phyloP scores from a whole-genome alignment of 257 asterid species.

The Mitragyna speciosa region DNA sequence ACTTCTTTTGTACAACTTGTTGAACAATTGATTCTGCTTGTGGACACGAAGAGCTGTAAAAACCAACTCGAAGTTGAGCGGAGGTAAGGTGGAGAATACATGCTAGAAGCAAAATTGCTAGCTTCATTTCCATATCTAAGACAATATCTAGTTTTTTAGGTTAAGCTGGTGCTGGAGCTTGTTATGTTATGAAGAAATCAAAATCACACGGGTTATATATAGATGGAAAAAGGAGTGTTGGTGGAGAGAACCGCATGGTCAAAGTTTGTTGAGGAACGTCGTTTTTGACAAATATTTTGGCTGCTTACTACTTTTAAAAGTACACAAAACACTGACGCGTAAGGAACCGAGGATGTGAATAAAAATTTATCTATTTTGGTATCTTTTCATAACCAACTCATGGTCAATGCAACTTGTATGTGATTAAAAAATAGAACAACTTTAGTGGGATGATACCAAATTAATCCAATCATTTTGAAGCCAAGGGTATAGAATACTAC shows the following conservation, averaged over 20 bases:
- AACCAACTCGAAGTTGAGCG: constrained; percentile 57
- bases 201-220: constrained; percentile 20
- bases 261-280: neutral
- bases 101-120: constrained; percentile 8
- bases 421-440: neutral
- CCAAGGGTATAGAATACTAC: neutral
- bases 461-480: neutral
- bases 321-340: neutral
- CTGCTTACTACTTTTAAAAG: neutral
- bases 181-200: constrained; percentile 10
- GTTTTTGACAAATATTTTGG: neutral
- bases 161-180: too few relatives aligned
- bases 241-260: neutral
- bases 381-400: too few relatives aligned
- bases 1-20: constrained; percentile 44
- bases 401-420: neutral
- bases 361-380: too few relatives aligned
- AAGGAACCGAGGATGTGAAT: neutral
- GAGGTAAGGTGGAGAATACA: constrained; percentile 37
- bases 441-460: too few relatives aligned
- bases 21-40: constrained; percentile 52
- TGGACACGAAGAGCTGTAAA: constrained; percentile 54
- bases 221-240: neutral
- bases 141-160: constrained; percentile 18
- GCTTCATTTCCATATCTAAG: constrained; percentile 29